Percentiles rank a stretch among this genome's conserved stretches.
Conservation (phyloP, 768 basidiomycete genomes). For the Boletus eberwhitei region DNA sequence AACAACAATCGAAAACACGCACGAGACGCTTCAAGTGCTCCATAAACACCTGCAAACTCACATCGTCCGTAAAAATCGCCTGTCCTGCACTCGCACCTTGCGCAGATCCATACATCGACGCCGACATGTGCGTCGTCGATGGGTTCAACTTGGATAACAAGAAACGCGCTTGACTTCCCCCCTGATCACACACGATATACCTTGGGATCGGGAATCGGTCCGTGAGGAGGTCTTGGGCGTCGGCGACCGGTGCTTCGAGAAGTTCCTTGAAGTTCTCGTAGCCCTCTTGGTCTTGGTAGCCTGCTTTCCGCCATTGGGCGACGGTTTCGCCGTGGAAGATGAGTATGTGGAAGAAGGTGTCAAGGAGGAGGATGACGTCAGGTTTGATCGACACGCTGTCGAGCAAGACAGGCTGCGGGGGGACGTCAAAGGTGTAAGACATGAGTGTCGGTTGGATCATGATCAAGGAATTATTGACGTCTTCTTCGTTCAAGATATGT, state of each 20-base stretch:
- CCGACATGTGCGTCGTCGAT: slow-evolving; percentile 95
- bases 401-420: slow-evolving; percentile 90
- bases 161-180: slow-evolving; percentile 98
- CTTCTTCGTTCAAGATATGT: slow-evolving; percentile 93
- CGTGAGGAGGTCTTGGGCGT: slow-evolving; percentile 94
- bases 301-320: slow-evolving; percentile 96
- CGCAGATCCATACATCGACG: slow-evolving; percentile 82
- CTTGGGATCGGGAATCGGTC: slow-evolving; percentile 97
- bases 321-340: slow-evolving; percentile 99
- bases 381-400: slow-evolving; percentile 98
- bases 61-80: slow-evolving; percentile 98
- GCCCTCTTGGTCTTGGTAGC: slow-evolving; percentile 97
- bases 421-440: slow-evolving; percentile 93
- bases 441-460: slow-evolving; percentile 99
- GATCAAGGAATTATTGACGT: slow-evolving; percentile 98
- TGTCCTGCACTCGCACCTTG: slow-evolving; percentile 69
- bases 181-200: slow-evolving; percentile 97
- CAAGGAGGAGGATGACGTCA: slow-evolving; percentile 92
- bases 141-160: slow-evolving; percentile 94
- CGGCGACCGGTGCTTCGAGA: slow-evolving; percentile 77
- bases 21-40: slow-evolving; percentile 94
- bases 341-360: slow-evolving; percentile 99
- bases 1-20: slow-evolving; percentile 27
- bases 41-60: slow-evolving; percentile 97
- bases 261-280: slow-evolving; percentile 98